phyloP scores from a whole-genome alignment of 305 asterid species.

The Fraxinus ornus region DNA sequence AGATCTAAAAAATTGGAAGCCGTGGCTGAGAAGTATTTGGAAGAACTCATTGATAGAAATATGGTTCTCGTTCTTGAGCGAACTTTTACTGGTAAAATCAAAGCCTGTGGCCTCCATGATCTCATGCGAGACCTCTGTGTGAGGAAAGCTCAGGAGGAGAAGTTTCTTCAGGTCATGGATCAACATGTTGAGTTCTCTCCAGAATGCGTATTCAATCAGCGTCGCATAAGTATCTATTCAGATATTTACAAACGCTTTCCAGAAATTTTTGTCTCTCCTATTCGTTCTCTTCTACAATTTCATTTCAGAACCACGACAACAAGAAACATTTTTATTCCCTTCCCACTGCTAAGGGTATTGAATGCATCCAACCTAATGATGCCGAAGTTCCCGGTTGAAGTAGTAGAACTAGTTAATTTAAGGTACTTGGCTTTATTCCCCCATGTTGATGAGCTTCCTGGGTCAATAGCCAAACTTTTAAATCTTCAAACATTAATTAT shows the following conservation, averaged over 20 bases:
- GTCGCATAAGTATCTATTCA: not conserved
- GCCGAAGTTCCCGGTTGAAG: not conserved
- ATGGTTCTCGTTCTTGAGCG: not conserved
- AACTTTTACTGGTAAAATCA: not conserved
- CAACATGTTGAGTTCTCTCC: not conserved
- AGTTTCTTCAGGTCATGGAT: too few species aligned
- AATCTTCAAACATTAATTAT: not conserved
- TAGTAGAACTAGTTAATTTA: not conserved
- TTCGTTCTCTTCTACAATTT: too few species aligned
- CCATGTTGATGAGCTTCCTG: slow-evolving; percentile 16
- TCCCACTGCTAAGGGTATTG: too few species aligned
- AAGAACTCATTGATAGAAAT: slow-evolving; percentile 10
- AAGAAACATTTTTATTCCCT: too few species aligned
- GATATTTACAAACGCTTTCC: too few species aligned
- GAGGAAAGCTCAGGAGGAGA: too few species aligned
- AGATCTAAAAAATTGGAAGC: not conserved
- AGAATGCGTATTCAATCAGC: not conserved
- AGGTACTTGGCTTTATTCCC: not conserved
- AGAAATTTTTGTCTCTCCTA: too few species aligned
- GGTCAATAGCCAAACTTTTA: not conserved
- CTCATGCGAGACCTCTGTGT: too few species aligned
- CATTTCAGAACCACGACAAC: too few species aligned
- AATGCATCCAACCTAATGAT: too few species aligned
- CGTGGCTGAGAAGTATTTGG: not conserved
- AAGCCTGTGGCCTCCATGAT: slow-evolving; percentile 30